Evolutionary conservation across 108 stramenopile species (phyloP), one percentile per base, ranked within the genome.

Genomic region (Parietichytrium sp.): DNA sequence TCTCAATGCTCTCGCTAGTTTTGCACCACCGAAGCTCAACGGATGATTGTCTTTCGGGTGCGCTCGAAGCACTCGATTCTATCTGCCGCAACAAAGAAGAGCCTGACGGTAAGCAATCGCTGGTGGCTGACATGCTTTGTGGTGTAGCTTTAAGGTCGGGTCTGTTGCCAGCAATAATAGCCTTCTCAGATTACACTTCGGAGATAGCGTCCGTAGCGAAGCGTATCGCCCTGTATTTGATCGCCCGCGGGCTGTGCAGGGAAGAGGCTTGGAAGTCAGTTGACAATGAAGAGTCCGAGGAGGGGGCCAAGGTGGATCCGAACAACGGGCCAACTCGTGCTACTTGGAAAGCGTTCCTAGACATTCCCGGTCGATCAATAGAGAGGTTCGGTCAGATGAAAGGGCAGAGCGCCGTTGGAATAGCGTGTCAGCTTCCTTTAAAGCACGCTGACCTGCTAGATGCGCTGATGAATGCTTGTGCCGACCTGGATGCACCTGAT

Each of bases 111-210:
- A 42, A 72, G 33, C 61, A 72, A 25, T 42, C 61, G 38, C 33
- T 72, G 10, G 61, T 45, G 10, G 61, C 61, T 6, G 61, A 72
- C 42, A 33, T 72, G 10, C 45, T 72, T 20, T 72, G 61, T 27
- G 61, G 23, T 20, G 61, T 42, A 6, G 33, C 42, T 6, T 38
- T 72, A 0, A 8, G 42, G 0, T 33, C 33, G 0, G 7, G 16
- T 23, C 13, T 72, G 10, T 20, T 72, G 12, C 61, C 61, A 2
- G 18, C 20, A n/a, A 33, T 72, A 6, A n/a, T 27, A 13, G 61
- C 61, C 16, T 45, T 72, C 20, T 23, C 20, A n/a, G 33, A 10
- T 6, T 72, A 3, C 20, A 42, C 36, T n/a, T n/a, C n/a, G n/a
- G n/a, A n/a, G n/a, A n/a, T n/a, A n/a, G n/a, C n/a, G n/a, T n/a